Conservation (phyloP, 139 green algal genomes). For the Eudorina sp. region DNA sequence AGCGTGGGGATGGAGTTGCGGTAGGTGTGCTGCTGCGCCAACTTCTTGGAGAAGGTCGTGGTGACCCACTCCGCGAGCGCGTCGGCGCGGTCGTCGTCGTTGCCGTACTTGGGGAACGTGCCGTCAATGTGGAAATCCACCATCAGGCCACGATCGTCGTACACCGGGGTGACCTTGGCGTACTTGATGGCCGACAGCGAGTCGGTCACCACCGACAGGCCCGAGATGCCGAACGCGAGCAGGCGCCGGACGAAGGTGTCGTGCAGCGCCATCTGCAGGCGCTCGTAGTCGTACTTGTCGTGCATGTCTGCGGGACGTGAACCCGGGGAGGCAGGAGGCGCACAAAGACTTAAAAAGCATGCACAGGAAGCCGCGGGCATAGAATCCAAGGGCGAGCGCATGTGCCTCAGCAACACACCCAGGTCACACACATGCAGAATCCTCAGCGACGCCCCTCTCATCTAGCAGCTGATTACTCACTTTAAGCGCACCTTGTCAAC, state of each 20-base stretch:
- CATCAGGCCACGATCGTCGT: slow-evolving; percentile 67
- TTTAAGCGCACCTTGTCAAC: not conserved
- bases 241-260: slow-evolving; percentile 78
- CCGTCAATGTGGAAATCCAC: slow-evolving; percentile 66
- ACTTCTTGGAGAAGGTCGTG: slow-evolving; percentile 66
- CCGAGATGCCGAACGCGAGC: slow-evolving; percentile 82
- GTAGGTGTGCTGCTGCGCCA: slow-evolving; percentile 76
- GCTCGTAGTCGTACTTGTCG: slow-evolving; percentile 87
- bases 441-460: no score
- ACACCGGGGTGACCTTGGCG: slow-evolving; percentile 73
- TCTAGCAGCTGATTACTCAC: no score
- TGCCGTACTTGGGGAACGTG: slow-evolving; percentile 83
- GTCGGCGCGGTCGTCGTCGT: slow-evolving; percentile 80
- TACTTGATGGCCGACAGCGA: slow-evolving; percentile 85
- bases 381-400: not conserved
- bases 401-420: no score
- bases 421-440: no score
- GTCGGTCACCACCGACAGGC: slow-evolving; percentile 79
- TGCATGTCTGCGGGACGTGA: slow-evolving; percentile 60
- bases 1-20: slow-evolving; percentile 76
- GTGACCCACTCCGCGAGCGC: slow-evolving; percentile 70
- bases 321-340: not conserved
- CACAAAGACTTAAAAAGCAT: not conserved
- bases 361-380: not conserved
- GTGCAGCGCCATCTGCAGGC: slow-evolving; percentile 82